Conservation (phyloP, 2,329 filamentous ascomycete genomes). For the Aspergillus ruber region DNA sequence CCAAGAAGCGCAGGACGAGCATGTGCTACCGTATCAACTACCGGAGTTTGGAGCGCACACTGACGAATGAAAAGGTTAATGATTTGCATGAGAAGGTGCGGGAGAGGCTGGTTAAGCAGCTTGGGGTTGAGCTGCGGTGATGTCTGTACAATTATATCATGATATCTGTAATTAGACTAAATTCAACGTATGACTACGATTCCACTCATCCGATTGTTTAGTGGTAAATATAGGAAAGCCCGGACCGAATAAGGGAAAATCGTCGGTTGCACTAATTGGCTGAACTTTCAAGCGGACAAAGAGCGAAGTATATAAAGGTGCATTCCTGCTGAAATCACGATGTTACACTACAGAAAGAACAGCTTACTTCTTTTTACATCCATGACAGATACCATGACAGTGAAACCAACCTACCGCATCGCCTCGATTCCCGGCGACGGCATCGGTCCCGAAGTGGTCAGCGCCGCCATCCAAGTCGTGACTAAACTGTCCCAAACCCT, state of each 20-base stretch:
- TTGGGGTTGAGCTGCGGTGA: conserved; percentile 74
- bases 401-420: conserved; percentile 40
- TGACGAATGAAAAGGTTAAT: conserved; percentile 79
- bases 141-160: not conserved
- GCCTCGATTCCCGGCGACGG: conserved; percentile 59
- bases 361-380: too few species aligned
- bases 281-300: too few species aligned
- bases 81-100: conserved; percentile 64
- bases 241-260: too few species aligned
- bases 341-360: too few species aligned
- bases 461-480: conserved; percentile 46
- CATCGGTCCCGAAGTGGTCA: conserved; percentile 59
- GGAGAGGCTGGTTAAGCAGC: conserved; percentile 56
- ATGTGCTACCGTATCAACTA: conserved; percentile 93
- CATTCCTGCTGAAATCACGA: too few species aligned
- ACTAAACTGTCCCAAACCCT: conserved; percentile 40
- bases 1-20: conserved; percentile 74
- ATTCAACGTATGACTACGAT: not conserved
- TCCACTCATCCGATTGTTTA: not conserved
- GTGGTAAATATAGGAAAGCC: too few species aligned
- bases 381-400: not conserved
- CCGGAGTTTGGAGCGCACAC: conserved; percentile 79
- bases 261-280: too few species aligned
- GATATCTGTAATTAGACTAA: not conserved
- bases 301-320: too few species aligned